Base-by-base conservation (phyloP, 805 yeast genomes). In the Diddensiella caesifluorescens region DNA sequence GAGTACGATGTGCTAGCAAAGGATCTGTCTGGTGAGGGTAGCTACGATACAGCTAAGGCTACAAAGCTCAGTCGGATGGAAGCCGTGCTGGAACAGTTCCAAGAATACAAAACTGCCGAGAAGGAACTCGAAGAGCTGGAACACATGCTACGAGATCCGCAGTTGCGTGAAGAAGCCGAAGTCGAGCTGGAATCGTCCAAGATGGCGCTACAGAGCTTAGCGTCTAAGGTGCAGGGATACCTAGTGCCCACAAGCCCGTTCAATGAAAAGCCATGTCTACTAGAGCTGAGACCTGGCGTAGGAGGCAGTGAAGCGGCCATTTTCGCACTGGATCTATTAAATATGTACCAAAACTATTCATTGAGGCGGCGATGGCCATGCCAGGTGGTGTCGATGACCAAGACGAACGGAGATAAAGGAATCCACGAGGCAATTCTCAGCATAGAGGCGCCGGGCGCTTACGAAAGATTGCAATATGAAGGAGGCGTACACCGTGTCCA, bases 401-500 rank as follows among this genome's bases (percentile, higher is more conserved):
- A 64, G 22, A 78, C 77, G 35, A 74, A 74, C 22, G 69, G 75
- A 26, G 63, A 62, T 2, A 46, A 39, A 16, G 95, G 95, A 1
- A 64, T 85, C 4, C 65, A 77, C 1, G 92, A 82, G 54, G 97
- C 94, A 9, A 79, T 86, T 10, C 62, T 92, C 22, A 63, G 78
- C 33, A 71, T 92, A 6, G 83, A 83, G 49, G 77, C 78, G 47
- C 80, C 82, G 0, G 95, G 95, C 0, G 72, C 95, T 0, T 92
- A 81, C 57, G 80, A 80, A 49, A 57, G 71, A 30, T 61, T 92
- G 35, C 71, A 90, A 47, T 80, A 76, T 54, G 98, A 92, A 60
- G 87, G 95, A 22, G 98, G 98, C 3, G 95, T 92, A 5, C 98
- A 92, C 61, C 68, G 98, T 32, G 98, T 92, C 1, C 98, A 92